phyloP scores from a whole-genome alignment of 1,284 basidiomycete genomes.

The Ustanciosporium gigantosporum region DNA sequence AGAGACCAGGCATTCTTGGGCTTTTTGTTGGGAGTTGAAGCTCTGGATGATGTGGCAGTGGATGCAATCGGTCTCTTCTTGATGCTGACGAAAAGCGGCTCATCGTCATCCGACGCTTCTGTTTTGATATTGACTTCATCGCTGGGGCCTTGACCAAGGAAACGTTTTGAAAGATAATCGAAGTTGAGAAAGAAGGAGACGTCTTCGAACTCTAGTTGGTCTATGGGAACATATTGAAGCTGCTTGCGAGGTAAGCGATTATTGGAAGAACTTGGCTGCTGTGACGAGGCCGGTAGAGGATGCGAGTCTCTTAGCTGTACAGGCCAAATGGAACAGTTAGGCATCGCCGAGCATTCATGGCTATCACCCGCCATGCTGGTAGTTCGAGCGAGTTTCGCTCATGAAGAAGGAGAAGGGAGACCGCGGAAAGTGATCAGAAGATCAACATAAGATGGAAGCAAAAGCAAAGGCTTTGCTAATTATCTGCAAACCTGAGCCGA shows the following conservation, averaged over 20 bases:
- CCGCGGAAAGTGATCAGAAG: no score
- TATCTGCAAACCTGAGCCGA: no score
- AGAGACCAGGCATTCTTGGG: neutral
- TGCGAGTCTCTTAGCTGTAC: no score
- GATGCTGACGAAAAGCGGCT: neutral
- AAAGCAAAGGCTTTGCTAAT: no score
- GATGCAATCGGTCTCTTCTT: neutral
- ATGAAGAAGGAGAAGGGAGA: no score
- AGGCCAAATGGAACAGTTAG: no score
- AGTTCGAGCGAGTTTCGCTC: no score
- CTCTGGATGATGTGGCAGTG: neutral
- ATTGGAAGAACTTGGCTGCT: neutral
- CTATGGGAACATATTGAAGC: conserved; percentile 5
- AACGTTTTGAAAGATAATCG: neutral
- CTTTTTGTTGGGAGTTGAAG: conserved; percentile 1
- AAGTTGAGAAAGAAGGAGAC: conserved; percentile 28
- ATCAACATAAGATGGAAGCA: no score
- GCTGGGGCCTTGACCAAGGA: neutral
- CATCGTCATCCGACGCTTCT: neutral
- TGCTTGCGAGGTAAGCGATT: neutral
- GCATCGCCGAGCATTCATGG: no score
- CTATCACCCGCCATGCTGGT: no score
- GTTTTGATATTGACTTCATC: neutral
- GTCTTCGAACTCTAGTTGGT: conserved; percentile 29
- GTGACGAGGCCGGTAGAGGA: neutral